Percentiles rank a stretch among this genome's conserved stretches.
Conservation (phyloP, 1,284 basidiomycete genomes). For the Tilletia walkeri region DNA sequence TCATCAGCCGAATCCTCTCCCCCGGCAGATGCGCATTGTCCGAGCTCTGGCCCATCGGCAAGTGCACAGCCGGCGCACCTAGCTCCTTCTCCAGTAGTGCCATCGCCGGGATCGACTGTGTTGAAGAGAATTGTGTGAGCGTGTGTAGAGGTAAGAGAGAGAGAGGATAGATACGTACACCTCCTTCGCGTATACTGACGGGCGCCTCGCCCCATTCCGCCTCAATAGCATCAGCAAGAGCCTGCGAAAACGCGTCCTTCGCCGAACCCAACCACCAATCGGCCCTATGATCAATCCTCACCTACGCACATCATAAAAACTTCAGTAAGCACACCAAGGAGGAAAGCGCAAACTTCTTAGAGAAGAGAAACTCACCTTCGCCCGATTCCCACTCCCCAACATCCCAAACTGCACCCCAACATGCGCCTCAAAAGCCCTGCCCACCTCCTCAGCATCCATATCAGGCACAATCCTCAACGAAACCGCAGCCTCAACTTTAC, state of each 20-base stretch:
- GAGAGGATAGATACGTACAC: slow-evolving; percentile 62
- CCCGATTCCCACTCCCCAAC: slow-evolving; percentile 54
- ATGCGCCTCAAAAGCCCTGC: slow-evolving; percentile 63
- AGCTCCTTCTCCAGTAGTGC: slow-evolving; percentile 91
- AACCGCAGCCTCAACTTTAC: slow-evolving; percentile 41
- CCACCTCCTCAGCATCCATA: slow-evolving; percentile 61
- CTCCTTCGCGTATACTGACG: slow-evolving; percentile 75
- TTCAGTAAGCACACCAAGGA: slow-evolving; percentile 10
- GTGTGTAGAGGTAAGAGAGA: neutral
- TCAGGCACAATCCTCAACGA: slow-evolving; percentile 85
- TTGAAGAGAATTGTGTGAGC: neutral
- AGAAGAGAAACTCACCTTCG: neutral
- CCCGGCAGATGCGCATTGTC: slow-evolving; percentile 84
- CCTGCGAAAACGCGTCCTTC: slow-evolving; percentile 76
- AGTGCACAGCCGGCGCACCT: slow-evolving; percentile 69
- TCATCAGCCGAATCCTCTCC: slow-evolving; percentile 74
- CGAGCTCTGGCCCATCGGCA: slow-evolving; percentile 73
- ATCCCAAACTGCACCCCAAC: slow-evolving; percentile 66
- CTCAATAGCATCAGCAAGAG: slow-evolving; percentile 74
- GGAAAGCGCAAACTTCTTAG: slow-evolving; percentile 15
- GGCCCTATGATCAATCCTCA: slow-evolving; percentile 77
- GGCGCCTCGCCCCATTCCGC: slow-evolving; percentile 77
- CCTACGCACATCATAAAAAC: slow-evolving; percentile 26
- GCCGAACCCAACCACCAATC: slow-evolving; percentile 94
- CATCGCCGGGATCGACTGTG: slow-evolving; percentile 66